Percentiles rank a stretch among this genome's conserved stretches.
phyloP scores from a whole-genome alignment of 306 rosid species.

The Canavalia gladiata region DNA sequence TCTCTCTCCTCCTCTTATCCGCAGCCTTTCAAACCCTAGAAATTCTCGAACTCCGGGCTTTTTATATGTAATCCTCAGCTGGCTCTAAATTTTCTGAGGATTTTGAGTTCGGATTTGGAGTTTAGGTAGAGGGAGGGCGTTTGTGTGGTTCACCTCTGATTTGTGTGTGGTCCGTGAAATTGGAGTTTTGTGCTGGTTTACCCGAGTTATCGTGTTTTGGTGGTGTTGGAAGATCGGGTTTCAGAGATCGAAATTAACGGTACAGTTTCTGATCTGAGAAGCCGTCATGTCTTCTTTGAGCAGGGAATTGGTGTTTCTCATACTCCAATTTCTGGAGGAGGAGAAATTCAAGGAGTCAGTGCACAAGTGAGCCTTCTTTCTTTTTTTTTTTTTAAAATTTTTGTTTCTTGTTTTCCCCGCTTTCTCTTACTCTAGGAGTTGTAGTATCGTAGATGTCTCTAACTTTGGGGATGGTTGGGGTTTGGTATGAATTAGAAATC shows the following conservation, averaged over 20 bases:
- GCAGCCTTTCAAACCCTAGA: conserved; percentile 83
- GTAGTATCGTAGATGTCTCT: not conserved
- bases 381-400: not conserved
- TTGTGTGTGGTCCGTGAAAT: conserved; percentile 41
- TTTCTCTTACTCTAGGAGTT: not conserved
- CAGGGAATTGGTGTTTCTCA: conserved; percentile 90
- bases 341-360: conserved; percentile 80
- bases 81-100: conserved; percentile 35
- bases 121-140: not conserved
- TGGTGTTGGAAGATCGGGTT: conserved; percentile 47
- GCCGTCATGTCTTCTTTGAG: conserved; percentile 74
- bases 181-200: conserved; percentile 38
- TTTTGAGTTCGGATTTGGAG: conserved; percentile 53
- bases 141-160: conserved; percentile 27
- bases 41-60: conserved; percentile 54
- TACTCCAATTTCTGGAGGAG: conserved; percentile 89
- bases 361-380: conserved; percentile 64
- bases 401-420: not conserved
- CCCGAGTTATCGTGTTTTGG: not conserved
- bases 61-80: conserved; percentile 32
- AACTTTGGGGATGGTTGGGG: not conserved
- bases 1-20: conserved; percentile 52
- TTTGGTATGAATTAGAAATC: conserved; percentile 16
- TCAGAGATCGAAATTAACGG: conserved; percentile 35
- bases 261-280: conserved; percentile 32